Conservation (phyloP, 2,329 filamentous ascomycete genomes). For the Trichoderma koningiopsis region DNA sequence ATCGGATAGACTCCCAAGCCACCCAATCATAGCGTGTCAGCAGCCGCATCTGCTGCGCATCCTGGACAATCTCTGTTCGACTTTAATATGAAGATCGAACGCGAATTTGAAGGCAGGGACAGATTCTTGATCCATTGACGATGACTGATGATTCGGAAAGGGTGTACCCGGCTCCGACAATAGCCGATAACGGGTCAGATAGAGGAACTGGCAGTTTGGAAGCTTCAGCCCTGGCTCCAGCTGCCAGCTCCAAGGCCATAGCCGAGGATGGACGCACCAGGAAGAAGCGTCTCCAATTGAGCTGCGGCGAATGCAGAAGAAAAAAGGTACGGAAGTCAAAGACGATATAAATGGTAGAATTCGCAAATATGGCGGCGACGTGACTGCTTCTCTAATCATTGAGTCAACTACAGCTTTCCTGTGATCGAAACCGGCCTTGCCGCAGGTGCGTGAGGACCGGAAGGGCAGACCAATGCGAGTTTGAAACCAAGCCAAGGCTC, state of each 20-base stretch:
- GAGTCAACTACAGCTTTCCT: not conserved
- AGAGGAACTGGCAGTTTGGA: not conserved
- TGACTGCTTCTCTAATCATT: not conserved
- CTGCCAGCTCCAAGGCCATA: not conserved
- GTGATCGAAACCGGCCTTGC: conserved; percentile 11
- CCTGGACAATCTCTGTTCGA: not conserved
- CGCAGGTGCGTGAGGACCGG: conserved; percentile 14
- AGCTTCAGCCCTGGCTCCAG: not conserved
- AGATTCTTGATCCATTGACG: not conserved
- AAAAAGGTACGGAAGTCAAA: conserved; percentile 14
- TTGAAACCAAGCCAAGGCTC: not conserved
- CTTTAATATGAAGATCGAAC: conserved; percentile 3
- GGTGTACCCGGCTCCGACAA: conserved; percentile 15
- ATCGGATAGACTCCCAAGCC: conserved; percentile 9
- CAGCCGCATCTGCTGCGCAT: not conserved
- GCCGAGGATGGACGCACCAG: conserved; percentile 1
- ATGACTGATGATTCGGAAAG: conserved; percentile 16
- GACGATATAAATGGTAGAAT: not conserved
- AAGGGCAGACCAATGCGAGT: conserved; percentile 19
- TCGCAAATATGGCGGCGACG: not conserved
- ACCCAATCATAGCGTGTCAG: conserved; percentile 6
- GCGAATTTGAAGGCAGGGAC: not conserved
- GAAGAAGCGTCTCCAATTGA: conserved; percentile 20
- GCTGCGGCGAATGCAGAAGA: conserved; percentile 16
- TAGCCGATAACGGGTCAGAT: not conserved